A percentile compares a stretch with the other conserved stretches of the same genome.
These are phyloP conservation scores for Murraya paniculata DNA, from an alignment of 345 rosid species.

Conservation along the genomic window DNA sequence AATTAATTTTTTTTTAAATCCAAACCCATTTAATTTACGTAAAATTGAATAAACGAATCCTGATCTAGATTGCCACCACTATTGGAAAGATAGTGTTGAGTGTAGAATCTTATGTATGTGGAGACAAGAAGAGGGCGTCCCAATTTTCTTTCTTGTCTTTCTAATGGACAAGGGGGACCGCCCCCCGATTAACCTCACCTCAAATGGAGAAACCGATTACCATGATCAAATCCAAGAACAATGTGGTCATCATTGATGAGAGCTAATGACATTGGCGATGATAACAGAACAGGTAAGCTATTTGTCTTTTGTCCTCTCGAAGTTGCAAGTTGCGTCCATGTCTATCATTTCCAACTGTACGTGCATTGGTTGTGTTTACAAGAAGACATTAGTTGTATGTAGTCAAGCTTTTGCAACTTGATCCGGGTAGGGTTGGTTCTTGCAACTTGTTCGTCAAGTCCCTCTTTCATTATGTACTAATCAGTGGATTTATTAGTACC, in stretches of 20 bases:
- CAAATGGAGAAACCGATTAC: not conserved
- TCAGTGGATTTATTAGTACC: not conserved
- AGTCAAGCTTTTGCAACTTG: conserved; percentile 22
- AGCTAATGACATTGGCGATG: not conserved
- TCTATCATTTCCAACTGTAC: not conserved
- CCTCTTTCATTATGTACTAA: not conserved
- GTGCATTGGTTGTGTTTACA: not conserved
- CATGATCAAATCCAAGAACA: not conserved
- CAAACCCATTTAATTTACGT: fast-evolving
- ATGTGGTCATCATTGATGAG: conserved; percentile 11
- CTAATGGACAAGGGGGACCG: not conserved
- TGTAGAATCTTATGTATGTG: too few relatives aligned
- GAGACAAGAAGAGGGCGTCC: too few relatives aligned
- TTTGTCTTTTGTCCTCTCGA: not conserved
- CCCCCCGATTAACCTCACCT: not conserved
- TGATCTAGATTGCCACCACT: fast-evolving
- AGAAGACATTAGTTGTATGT: conserved; percentile 8
- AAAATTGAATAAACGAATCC: too few relatives aligned
- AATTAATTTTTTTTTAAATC: too few relatives aligned
- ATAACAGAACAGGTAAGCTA: not conserved
- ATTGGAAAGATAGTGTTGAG: too few relatives aligned
- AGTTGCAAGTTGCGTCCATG: conserved; percentile 18
- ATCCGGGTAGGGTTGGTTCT: not conserved
- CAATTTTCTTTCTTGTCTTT: not conserved
- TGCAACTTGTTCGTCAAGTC: conserved; percentile 28